Conservation (phyloP, 306 rosid species). For the Delonix regia region DNA sequence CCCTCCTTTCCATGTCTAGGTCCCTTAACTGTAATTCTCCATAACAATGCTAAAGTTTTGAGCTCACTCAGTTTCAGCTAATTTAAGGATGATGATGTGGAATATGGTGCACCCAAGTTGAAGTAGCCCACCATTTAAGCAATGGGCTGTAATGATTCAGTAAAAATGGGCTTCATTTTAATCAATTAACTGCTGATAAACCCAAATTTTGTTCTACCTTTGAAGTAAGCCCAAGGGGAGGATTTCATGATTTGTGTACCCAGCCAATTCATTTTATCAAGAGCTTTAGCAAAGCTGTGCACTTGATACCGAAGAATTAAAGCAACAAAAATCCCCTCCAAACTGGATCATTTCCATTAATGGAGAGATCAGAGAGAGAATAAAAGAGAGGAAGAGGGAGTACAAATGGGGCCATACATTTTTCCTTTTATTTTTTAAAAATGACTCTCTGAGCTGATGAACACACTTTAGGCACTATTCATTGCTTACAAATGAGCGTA, state of each 20-base stretch:
- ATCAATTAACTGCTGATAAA: background rate
- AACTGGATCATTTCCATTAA: too few relatives aligned
- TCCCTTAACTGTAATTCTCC: slow-evolving; percentile 68
- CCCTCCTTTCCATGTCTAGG: slow-evolving; percentile 57
- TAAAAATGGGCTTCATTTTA: background rate
- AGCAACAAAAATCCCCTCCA: too few relatives aligned
- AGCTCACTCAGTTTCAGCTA: background rate
- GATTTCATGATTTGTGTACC: background rate
- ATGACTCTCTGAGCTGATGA: too few relatives aligned
- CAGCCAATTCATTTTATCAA: background rate
- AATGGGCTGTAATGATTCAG: background rate
- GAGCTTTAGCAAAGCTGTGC: background rate
- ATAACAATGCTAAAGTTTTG: slow-evolving; percentile 19
- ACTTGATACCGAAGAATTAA: too few relatives aligned
- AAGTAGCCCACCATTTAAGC: background rate
- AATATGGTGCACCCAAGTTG: slow-evolving; percentile 9
- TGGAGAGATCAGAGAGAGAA: too few relatives aligned
- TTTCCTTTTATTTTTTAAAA: too few relatives aligned
- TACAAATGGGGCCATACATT: too few relatives aligned
- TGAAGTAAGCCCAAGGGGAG: background rate
- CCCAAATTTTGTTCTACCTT: background rate
- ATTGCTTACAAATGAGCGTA: background rate
- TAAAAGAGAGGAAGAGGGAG: too few relatives aligned
- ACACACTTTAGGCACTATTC: background rate
- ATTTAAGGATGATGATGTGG: background rate